Percentiles rank a stretch among this genome's conserved stretches.
These are phyloP conservation scores for Yamadazyma friedrichii DNA, from an alignment of 1,139 yeast genomes.

Conservation along the genomic window DNA sequence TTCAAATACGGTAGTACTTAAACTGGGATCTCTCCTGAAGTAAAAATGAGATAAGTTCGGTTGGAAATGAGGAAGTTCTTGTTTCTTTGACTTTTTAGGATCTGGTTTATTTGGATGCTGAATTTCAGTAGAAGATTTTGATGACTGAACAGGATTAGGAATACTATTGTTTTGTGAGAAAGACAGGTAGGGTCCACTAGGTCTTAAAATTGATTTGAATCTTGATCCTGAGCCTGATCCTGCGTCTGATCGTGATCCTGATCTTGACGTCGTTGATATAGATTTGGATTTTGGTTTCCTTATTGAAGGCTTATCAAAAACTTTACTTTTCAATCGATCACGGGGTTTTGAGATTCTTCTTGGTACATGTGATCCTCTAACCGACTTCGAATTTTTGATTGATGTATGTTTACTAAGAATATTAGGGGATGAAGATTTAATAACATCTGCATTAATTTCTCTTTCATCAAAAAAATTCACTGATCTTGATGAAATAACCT, in stretches of 20 bases:
- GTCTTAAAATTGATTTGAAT: too few relatives aligned
- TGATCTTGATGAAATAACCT: too few relatives aligned
- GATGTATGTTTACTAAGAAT: background rate
- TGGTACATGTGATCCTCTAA: background rate
- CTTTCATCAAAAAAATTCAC: constrained; percentile 7
- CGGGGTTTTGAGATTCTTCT: background rate
- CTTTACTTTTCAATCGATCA: background rate
- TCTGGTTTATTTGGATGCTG: background rate
- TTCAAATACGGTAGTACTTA: constrained; percentile 35
- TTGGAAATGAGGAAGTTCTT: constrained; percentile 1
- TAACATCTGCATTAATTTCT: constrained; percentile 15
- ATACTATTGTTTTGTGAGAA: too few relatives aligned
- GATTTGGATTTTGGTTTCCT: constrained; percentile 1
- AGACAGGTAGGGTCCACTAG: too few relatives aligned
- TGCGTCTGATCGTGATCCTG: too few relatives aligned
- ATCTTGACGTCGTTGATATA: background rate
- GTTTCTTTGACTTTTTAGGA: background rate
- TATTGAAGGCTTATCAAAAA: background rate
- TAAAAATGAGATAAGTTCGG: constrained; percentile 15
- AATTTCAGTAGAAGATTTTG: background rate
- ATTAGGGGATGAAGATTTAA: constrained; percentile 1
- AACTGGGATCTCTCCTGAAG: constrained; percentile 30
- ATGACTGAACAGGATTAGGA: background rate
- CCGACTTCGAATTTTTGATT: background rate
- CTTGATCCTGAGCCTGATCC: too few relatives aligned